Evolutionary conservation across 148 eudicot genomes (phyloP).

Genomic region (Salicornia ramosissima): DNA sequence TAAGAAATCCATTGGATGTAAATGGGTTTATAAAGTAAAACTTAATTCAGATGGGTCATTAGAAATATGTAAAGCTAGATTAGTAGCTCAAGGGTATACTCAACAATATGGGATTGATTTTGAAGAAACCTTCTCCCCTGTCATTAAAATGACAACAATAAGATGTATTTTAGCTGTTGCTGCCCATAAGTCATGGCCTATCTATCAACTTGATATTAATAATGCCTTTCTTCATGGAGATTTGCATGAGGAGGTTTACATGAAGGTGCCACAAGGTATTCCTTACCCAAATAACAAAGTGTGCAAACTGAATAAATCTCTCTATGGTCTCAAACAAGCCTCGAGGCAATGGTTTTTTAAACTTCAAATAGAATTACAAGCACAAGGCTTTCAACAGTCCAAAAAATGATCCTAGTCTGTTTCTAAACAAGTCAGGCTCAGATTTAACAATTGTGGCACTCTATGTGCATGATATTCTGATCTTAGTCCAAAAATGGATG

Average conservation of each 20-base stretch:
- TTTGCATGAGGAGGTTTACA: constrained; percentile 1
- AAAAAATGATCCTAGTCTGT: too few species aligned
- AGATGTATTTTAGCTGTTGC: not conserved
- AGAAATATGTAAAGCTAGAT: too few species aligned
- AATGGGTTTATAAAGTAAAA: not conserved
- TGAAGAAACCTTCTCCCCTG: constrained; percentile 1
- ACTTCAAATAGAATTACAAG: too few species aligned
- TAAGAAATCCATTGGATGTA: not conserved
- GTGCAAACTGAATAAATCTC: constrained; percentile 4
- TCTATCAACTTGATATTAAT: not conserved
- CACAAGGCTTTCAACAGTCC: too few species aligned
- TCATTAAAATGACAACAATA: constrained; percentile 2
- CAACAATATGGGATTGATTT: not conserved
- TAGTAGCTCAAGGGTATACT: too few species aligned
- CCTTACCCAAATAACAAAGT: not conserved
- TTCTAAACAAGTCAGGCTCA: too few species aligned
- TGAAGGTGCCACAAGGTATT: not conserved
- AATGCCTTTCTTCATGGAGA: constrained; percentile 10
- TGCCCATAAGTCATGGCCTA: not conserved
- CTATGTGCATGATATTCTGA: not conserved
- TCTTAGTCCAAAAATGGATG: too few species aligned
- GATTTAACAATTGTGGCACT: not conserved
- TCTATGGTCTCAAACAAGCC: constrained; percentile 11
- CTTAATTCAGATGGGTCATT: not conserved
- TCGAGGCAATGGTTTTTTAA: too few species aligned